These are phyloP conservation scores for Botrytis aclada DNA, from an alignment of 2,329 filamentous ascomycete species.

Conservation along the genomic window DNA sequence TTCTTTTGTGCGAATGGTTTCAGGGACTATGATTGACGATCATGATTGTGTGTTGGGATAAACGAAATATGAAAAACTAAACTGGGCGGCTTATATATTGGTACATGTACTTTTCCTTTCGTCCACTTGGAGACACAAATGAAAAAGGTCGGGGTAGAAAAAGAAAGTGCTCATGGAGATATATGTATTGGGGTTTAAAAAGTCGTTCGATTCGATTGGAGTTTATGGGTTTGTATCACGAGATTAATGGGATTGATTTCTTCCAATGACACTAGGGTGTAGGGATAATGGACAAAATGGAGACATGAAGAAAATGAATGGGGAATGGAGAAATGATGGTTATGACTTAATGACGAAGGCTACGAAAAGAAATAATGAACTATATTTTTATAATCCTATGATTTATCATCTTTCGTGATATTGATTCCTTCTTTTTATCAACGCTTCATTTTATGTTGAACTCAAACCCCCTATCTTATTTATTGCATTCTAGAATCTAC, in stretches of 20 bases:
- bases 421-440: no score
- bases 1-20: background rate
- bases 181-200: background rate
- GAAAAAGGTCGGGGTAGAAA: background rate
- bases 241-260: background rate
- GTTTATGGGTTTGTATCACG: background rate
- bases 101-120: background rate
- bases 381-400: background rate
- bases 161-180: background rate
- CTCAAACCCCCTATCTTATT: background rate
- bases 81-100: background rate
- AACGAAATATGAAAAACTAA: background rate
- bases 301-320: background rate
- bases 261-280: background rate
- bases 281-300: background rate
- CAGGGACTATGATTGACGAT: conserved; percentile 11
- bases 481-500: no score
- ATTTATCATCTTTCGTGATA: background rate
- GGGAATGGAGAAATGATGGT: background rate
- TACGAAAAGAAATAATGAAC: background rate
- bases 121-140: background rate
- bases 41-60: conserved; percentile 8
- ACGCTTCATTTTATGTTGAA: no score
- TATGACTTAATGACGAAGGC: background rate
- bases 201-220: background rate